Evolutionary conservation across 768 basidiomycete species (phyloP), one percentile per base, ranked within the genome.

Genomic region (Tulasnella sp.): DNA sequence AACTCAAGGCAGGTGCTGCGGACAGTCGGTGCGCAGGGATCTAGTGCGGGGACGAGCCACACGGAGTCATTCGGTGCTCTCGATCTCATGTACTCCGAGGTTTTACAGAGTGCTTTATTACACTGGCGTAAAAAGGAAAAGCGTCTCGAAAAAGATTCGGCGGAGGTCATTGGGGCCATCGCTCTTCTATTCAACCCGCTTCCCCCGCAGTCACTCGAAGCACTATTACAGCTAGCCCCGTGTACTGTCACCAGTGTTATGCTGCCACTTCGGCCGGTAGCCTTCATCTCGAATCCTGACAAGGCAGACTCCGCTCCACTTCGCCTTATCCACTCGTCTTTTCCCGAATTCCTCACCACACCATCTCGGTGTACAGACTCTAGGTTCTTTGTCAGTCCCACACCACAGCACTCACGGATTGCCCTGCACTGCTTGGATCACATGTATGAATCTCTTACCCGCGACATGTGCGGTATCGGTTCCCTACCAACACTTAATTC

Each of bases 321-420:
- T 21, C 42, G 56, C 8, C 24, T 60, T 15, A 48, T 47, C 29
- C 61, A 62, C 42, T 58, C 44, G 1, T 62, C 61, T 19, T 62
- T 62, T 44, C 61, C 30, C 2, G 45, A 58, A 38, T 62, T 62
- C 34, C 32, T 60, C 29, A 62, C 29, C 5, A 47, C 59, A 17
- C 29, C 41, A 3, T 13, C 27, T 29, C 13, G 55, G 55, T 56
- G 55, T 26, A 27, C 29, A 9, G 41, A 56, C 29, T n/a, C 32
- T 9, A 13, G 41, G 17, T 44, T 56, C 45, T 43, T 29, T n/a
- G 7, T 56, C 17, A 44, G 44, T 42, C 55, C 55, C 1, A 42
- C 27, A 29, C 34, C 27, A 19, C 34, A 43, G 11, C 55, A 56
- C 24, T 26, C 42, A 19, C 45, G 45, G 11, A 24, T 56, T 9